These are phyloP conservation scores for Saccharomycodes ludwigii DNA, from an alignment of 805 yeast species.

Conservation along the genomic window DNA sequence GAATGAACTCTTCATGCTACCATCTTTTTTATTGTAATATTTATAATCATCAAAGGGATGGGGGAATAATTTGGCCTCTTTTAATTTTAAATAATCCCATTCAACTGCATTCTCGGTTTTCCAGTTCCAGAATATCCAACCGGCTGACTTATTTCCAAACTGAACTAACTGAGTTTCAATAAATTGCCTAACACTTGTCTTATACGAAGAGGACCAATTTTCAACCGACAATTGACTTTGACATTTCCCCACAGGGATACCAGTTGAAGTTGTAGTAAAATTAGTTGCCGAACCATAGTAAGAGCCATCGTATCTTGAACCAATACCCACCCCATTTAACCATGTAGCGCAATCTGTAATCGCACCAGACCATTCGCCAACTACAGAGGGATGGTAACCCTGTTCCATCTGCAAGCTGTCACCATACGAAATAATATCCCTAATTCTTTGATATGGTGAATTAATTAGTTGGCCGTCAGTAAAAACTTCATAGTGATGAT, in stretches of 20 bases:
- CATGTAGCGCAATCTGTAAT: slow-evolving; percentile 59
- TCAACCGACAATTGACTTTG: slow-evolving; percentile 22
- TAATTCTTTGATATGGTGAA: slow-evolving; percentile 22
- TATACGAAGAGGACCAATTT: slow-evolving; percentile 33
- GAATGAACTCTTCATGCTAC: background rate
- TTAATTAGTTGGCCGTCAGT: slow-evolving; percentile 45
- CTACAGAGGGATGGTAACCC: slow-evolving; percentile 37
- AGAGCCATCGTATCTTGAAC: slow-evolving; percentile 49
- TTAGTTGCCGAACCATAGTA: slow-evolving; percentile 19
- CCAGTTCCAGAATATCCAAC: slow-evolving; percentile 65
- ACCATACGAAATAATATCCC: slow-evolving; percentile 24
- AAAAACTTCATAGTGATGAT: slow-evolving; percentile 87
- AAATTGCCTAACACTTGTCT: slow-evolving; percentile 35
- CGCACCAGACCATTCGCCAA: slow-evolving; percentile 65
- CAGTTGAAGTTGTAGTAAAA: slow-evolving; percentile 8
- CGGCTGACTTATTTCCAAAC: slow-evolving; percentile 33
- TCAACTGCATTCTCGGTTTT: slow-evolving; percentile 55
- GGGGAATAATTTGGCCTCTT: slow-evolving; percentile 43
- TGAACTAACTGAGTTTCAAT: slow-evolving; percentile 51
- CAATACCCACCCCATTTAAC: slow-evolving; percentile 58
- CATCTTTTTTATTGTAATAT: slow-evolving; percentile 22
- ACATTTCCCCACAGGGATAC: slow-evolving; percentile 31
- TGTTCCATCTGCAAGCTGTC: slow-evolving; percentile 17
- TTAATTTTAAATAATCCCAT: slow-evolving; percentile 50
- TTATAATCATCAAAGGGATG: slow-evolving; percentile 47